Conservation (phyloP, 805 yeast species). For the Suhomyces emberorum region DNA sequence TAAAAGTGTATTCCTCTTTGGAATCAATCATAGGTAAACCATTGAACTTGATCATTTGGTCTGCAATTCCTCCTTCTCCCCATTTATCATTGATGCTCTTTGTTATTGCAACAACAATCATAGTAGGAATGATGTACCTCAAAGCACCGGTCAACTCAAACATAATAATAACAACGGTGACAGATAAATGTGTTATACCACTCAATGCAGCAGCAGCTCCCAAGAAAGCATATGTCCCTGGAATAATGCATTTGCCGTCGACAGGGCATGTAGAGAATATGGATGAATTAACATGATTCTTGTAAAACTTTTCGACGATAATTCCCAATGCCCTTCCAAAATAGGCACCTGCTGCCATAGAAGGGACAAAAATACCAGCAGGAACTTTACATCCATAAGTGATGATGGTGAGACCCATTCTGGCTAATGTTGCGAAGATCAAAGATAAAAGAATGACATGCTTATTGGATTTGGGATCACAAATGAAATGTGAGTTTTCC, state of each 20-base stretch:
- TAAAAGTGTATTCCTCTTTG: slow-evolving; percentile 62
- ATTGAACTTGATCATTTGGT: slow-evolving; percentile 85
- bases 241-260: slow-evolving; percentile 60
- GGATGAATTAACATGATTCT: slow-evolving; percentile 31
- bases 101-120: slow-evolving; percentile 92
- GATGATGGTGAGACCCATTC: slow-evolving; percentile 70
- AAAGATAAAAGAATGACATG: slow-evolving; percentile 50
- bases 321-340: slow-evolving; percentile 88
- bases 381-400: slow-evolving; percentile 94
- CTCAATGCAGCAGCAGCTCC: slow-evolving; percentile 96
- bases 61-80: slow-evolving; percentile 89
- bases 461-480: slow-evolving; percentile 29
- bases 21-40: slow-evolving; percentile 80
- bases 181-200: slow-evolving; percentile 90
- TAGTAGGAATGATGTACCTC: slow-evolving; percentile 86
- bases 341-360: slow-evolving; percentile 95
- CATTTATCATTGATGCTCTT: slow-evolving; percentile 71
- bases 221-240: slow-evolving; percentile 91
- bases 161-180: slow-evolving; percentile 83
- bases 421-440: slow-evolving; percentile 63
- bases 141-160: slow-evolving; percentile 93
- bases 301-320: slow-evolving; percentile 48
- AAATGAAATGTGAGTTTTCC: slow-evolving; percentile 40
- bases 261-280: slow-evolving; percentile 31
- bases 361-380: slow-evolving; percentile 96